These are phyloP conservation scores for Prinsepia uniflora DNA, from an alignment of 306 rosid genomes.

Conservation along the genomic window DNA sequence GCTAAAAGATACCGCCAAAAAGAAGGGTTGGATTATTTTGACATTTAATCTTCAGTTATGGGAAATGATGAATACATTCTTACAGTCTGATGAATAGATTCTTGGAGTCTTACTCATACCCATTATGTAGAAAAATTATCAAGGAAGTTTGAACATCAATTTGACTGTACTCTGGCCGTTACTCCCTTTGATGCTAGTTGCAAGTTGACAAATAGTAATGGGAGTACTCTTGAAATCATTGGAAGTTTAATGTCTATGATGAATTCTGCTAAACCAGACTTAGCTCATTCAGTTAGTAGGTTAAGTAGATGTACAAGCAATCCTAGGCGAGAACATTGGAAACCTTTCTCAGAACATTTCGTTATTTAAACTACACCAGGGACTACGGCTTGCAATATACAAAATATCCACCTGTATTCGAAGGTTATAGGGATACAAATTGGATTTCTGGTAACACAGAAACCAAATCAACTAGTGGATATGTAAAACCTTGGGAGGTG, in stretches of 20 bases:
- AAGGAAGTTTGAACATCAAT: not conserved
- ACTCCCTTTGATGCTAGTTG: not conserved
- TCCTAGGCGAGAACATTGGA: not conserved
- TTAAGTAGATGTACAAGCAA: slow-evolving; percentile 2
- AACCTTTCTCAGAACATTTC: not conserved
- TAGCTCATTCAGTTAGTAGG: not conserved
- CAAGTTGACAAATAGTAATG: not conserved
- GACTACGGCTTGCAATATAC: not conserved
- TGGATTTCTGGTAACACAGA: not conserved
- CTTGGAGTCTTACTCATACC: not conserved
- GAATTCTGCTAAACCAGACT: not conserved
- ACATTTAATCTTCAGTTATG: not conserved
- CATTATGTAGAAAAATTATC: not conserved
- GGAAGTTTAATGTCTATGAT: not conserved
- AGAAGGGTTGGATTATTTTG: not conserved
- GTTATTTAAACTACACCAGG: not conserved
- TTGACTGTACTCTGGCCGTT: not conserved
- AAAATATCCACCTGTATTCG: not conserved
- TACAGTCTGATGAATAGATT: no score
- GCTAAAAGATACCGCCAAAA: not conserved
- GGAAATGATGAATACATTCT: no score
- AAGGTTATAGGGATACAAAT: not conserved
- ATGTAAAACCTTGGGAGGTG: not conserved
- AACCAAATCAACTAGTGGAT: not conserved
- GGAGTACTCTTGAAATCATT: not conserved